These are phyloP conservation scores for Cytospora leucostoma DNA, from an alignment of 2,329 filamentous ascomycete species.

Conservation along the genomic window DNA sequence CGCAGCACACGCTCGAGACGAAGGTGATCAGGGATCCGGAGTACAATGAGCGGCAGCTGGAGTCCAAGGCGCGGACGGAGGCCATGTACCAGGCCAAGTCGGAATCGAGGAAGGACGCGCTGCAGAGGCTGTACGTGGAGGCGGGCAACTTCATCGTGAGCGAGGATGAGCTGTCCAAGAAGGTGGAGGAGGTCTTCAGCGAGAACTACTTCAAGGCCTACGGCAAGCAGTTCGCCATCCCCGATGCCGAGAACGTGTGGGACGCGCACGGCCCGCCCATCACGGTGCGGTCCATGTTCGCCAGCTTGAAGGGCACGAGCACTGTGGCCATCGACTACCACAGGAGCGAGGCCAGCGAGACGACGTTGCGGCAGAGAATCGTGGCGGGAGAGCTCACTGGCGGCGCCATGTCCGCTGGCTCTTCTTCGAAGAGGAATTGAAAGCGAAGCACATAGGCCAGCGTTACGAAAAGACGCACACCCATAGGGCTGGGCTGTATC, in stretches of 20 bases:
- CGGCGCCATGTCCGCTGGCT: conserved; percentile 41
- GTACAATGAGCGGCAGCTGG: conserved; percentile 57
- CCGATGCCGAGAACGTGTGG: conserved; percentile 52
- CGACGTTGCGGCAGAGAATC: conserved; percentile 52
- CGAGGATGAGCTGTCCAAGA: conserved; percentile 72
- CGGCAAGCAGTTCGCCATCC: conserved; percentile 38
- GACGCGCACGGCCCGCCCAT: conserved; percentile 49
- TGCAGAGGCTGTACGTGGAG: conserved; percentile 89
- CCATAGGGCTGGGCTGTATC: not conserved
- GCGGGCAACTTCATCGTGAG: conserved; percentile 84
- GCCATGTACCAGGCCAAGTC: conserved; percentile 53
- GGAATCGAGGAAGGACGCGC: conserved; percentile 64
- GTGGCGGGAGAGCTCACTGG: conserved; percentile 62
- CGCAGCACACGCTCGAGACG: conserved; percentile 51
- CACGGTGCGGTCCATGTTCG: conserved; percentile 49
- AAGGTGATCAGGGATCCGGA: conserved; percentile 61
- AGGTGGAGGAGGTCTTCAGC: conserved; percentile 76
- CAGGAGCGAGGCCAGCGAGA: conserved; percentile 46
- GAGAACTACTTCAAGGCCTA: conserved; percentile 55
- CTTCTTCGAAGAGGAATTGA: not conserved
- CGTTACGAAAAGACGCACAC: not conserved
- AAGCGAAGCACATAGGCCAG: not conserved
- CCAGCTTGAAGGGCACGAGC: conserved; percentile 37
- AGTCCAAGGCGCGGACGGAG: conserved; percentile 43
- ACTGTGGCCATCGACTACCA: conserved; percentile 40